Conservation (phyloP, 129 eudicot species). For the Flaveria bidentis region DNA sequence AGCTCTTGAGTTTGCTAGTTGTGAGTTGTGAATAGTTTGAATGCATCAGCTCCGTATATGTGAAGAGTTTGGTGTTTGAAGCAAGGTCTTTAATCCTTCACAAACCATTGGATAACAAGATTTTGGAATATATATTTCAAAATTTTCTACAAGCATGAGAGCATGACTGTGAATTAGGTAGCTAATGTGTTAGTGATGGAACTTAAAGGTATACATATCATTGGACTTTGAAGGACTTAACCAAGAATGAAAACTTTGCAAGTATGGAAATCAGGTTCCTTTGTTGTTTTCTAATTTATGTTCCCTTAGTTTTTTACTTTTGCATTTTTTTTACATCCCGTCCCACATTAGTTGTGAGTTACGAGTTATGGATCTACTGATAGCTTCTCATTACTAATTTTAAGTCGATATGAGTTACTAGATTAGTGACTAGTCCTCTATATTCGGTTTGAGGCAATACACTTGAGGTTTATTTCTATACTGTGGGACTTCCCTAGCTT, state of each 20-base stretch:
- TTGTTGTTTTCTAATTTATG: neutral
- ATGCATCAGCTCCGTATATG: neutral
- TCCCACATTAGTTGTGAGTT: slow-evolving; percentile 1
- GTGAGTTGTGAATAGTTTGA: neutral
- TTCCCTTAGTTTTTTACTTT: neutral
- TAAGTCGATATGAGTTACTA: neutral
- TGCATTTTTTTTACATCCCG: neutral
- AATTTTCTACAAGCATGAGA: neutral
- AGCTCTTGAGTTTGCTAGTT: slow-evolving; percentile 7
- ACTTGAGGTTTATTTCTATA: neutral
- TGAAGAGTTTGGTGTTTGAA: neutral
- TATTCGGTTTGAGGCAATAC: neutral
- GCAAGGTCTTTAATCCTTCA: neutral
- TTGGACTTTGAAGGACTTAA: slow-evolving; percentile 1
- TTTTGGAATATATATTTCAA: neutral
- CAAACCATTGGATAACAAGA: too few species aligned
- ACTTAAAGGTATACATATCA: too few species aligned
- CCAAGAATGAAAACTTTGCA: neutral
- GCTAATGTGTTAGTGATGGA: neutral
- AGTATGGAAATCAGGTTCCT: neutral
- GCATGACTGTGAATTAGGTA: neutral
- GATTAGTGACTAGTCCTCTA: neutral
- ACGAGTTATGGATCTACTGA: neutral
- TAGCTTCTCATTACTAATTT: neutral
- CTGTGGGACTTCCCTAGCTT: neutral